Percentiles rank a stretch among this genome's conserved stretches.
Evolutionary conservation across 106 monocot species (phyloP).

Genomic region (Phalaenopsis aphrodite): DNA sequence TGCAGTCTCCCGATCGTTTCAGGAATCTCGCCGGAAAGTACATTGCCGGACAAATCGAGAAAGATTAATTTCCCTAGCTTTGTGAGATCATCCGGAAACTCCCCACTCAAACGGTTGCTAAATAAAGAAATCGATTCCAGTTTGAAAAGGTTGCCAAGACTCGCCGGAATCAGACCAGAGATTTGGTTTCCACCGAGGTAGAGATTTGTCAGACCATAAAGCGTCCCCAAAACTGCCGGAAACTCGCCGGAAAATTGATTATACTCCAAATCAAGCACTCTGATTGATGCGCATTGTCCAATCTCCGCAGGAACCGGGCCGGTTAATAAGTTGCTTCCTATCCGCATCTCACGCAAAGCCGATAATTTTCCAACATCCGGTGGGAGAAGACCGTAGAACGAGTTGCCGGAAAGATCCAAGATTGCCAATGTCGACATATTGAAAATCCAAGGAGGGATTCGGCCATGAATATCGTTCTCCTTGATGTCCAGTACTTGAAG

Average conservation of each 20-base stretch:
- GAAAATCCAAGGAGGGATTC: slow-evolving; percentile 52
- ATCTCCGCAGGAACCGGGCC: slow-evolving; percentile 57
- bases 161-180: slow-evolving; percentile 49
- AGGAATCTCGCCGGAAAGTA: slow-evolving; percentile 52
- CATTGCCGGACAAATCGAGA: slow-evolving; percentile 74
- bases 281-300: slow-evolving; percentile 27
- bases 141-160: slow-evolving; percentile 34
- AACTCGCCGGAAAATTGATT: slow-evolving; percentile 44
- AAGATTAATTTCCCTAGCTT: slow-evolving; percentile 43
- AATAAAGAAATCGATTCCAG: slow-evolving; percentile 66
- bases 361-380: slow-evolving; percentile 37
- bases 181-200: slow-evolving; percentile 70
- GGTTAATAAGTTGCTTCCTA: slow-evolving; percentile 60
- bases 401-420: slow-evolving; percentile 84
- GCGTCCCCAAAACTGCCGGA: slow-evolving; percentile 53
- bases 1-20: slow-evolving; percentile 10
- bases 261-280: slow-evolving; percentile 57
- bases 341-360: slow-evolving; percentile 50
- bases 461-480: slow-evolving; percentile 39
- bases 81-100: slow-evolving; percentile 42
- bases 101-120: slow-evolving; percentile 55
- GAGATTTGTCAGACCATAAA: slow-evolving; percentile 39
- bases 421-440: slow-evolving; percentile 26
- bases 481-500: slow-evolving; percentile 58
- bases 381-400: slow-evolving; percentile 63